A percentile compares a stretch with the other conserved stretches of the same genome.
Conservation (phyloP, 208 protist species). For the Crithidia brevicula region DNA sequence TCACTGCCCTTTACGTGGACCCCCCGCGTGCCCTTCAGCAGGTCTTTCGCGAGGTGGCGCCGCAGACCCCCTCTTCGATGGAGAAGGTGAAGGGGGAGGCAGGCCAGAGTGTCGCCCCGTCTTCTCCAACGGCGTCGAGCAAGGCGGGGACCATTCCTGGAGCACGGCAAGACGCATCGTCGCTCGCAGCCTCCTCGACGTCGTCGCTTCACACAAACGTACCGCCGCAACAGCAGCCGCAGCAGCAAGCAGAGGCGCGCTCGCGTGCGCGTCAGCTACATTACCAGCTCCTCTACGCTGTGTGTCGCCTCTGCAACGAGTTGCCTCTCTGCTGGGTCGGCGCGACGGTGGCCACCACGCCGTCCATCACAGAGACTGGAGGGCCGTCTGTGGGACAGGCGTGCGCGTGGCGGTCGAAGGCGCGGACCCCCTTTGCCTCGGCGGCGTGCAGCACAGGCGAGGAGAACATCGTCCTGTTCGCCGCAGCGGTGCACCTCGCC, state of each 20-base stretch:
- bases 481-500: slow-evolving; percentile 24
- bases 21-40: slow-evolving; percentile 4
- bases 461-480: slow-evolving; percentile 4
- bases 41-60: background rate
- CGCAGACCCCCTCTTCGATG: background rate
- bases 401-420: too few species aligned
- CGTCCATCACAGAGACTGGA: background rate
- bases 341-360: background rate
- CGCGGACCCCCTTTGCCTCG: too few species aligned
- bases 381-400: too few species aligned
- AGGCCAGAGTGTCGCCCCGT: too few species aligned
- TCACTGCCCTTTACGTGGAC: slow-evolving; percentile 14
- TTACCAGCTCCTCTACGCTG: slow-evolving; percentile 39
- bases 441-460: too few species aligned
- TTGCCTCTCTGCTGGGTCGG: slow-evolving; percentile 15
- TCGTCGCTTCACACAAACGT: background rate
- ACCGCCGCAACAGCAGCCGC: background rate
- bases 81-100: too few species aligned
- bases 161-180: too few species aligned
- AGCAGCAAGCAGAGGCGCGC: slow-evolving; percentile 2
- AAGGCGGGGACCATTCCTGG: too few species aligned
- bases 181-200: background rate
- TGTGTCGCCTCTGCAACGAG: slow-evolving; percentile 37
- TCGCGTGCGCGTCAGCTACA: slow-evolving; percentile 26
- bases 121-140: too few species aligned